These are phyloP conservation scores for Penicillium sp. DNA, from an alignment of 2,329 filamentous ascomycete species.

Conservation along the genomic window DNA sequence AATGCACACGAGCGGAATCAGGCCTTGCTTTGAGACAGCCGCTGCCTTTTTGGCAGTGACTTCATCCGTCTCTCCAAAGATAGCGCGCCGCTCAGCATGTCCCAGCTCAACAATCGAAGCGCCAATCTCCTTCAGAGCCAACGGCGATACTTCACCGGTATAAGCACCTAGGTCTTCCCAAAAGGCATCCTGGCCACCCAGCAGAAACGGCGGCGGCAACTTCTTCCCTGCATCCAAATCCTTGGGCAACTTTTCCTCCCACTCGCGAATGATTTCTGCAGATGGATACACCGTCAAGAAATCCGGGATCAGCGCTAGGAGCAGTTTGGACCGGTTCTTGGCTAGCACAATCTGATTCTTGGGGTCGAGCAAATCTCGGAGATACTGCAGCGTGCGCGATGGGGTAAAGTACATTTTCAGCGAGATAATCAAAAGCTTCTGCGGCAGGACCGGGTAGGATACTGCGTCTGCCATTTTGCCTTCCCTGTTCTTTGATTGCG, in stretches of 20 bases:
- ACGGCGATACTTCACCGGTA: conserved; percentile 73
- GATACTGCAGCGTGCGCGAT: conserved; percentile 55
- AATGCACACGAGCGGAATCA: conserved; percentile 76
- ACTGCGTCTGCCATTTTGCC: conserved; percentile 13
- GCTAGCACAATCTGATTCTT: conserved; percentile 43
- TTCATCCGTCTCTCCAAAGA: conserved; percentile 72
- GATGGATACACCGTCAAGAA: conserved; percentile 61
- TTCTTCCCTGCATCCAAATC: conserved; percentile 31
- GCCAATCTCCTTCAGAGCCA: conserved; percentile 63
- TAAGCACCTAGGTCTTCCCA: conserved; percentile 67
- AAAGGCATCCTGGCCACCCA: conserved; percentile 74
- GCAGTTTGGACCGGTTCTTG: conserved; percentile 49
- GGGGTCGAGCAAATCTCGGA: conserved; percentile 46
- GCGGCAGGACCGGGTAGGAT: conserved; percentile 37
- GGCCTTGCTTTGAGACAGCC: conserved; percentile 63
- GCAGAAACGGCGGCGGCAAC: conserved; percentile 50
- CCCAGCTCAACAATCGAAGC: conserved; percentile 72
- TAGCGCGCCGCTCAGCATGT: conserved; percentile 70
- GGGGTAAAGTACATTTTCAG: conserved; percentile 79
- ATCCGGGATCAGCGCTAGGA: conserved; percentile 76
- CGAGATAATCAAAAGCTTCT: conserved; percentile 67
- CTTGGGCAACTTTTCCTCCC: conserved; percentile 31
- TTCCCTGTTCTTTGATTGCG: neutral
- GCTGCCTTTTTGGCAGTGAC: conserved; percentile 65
- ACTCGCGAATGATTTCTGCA: conserved; percentile 35